Base-by-base conservation (phyloP, 495 filamentous ascomycete species). In the Delitschia confertaspora region DNA sequence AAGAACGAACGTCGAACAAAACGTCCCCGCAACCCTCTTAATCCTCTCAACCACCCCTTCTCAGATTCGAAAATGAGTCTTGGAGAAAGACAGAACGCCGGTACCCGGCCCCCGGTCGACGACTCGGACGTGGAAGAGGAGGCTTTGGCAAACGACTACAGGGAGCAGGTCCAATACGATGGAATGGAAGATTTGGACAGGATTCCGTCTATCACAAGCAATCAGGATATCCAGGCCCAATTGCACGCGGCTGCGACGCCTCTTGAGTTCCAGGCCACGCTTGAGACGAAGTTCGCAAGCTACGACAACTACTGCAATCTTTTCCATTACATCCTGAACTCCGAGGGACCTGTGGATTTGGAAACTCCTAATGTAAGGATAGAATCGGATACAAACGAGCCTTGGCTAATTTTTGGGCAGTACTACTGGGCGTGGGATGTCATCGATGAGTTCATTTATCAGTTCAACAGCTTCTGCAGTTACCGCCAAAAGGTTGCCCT, bases 401-500 rank as follows among this genome's bases (percentile, higher is more conserved):
- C 33, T 14, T 19, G 26, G 24, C 19, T 29, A 27, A 47, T 45
- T 9, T n/a, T 45, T 33, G 19, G 1, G 26, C 66, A 98, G 91
- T 88, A 94, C 68, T 94, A 87, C 70, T 98, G 91, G 91, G 93
- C 91, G 13, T 98, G 93, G 91, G 91, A 98, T 68, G 93, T 95
- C 47, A 96, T 98, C 65, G 91, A 98, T 60, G 91, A 98, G 61
- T 98, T 98, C 70, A 96, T 98, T 68, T 98, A 98, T 73, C 91
- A 98, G 66, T 98, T 98, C 73, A 95, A 98, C 72, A 93, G 86
- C 26, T 98, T 96, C 72, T 96, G 87, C 65, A 82, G 85, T 39
- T 94, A 95, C 74, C 82, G 91, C 55, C 85, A 91, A 54, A 79
- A 86, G 25, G 76, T 95, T 47, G 91, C 91, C 45, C 76, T 85